Base-by-base conservation (phyloP, 495 filamentous ascomycete genomes). In the Collariella sp. region DNA sequence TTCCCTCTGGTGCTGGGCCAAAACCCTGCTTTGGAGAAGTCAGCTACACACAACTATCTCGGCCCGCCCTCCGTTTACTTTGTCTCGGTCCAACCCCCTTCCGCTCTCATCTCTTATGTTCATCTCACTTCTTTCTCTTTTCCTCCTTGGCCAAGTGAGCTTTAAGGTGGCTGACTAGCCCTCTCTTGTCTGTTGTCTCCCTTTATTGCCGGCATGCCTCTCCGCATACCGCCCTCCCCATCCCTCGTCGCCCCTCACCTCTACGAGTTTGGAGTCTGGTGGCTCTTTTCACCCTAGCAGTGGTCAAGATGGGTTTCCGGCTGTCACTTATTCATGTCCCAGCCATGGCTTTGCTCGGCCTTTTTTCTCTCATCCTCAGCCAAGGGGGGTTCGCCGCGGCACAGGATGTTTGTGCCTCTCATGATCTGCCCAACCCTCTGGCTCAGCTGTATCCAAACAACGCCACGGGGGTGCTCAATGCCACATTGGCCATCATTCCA, bases 401-500 rank as follows among this genome's bases (percentile, higher is more conserved):
- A 56, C 60, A 50, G 24, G 59, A 44, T 31, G 48, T 66, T 56
- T 75, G 75, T 55, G 43, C 56, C 5, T 61, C 72, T 3, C 64
- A 66, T 48, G 70, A 71, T 56, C 54, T 46, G 6, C 58, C 61
- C 20, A 75, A 75, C 47, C 52, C 62, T 4, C 61, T 73, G 26
- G 66, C 70, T 18, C 56, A 64, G 11, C 24, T 46, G 48, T 72
- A 69, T 43, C 71, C 70, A 18, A 61, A 68, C 44, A 61, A 70
- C 38, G 68, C 67, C 43, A 72, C 66, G 0, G 72, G 72, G 7
- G 67, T 72, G 11, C 59, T 75, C 23, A 75, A 75, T 58, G 69
- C 62, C 7, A 75, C 72, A 0, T 57, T 69, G 15, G 58, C 62
- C 42, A 69, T 75, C 47, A 63, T 75, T 13, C 72, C 72, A 22